Evolutionary conservation across 257 asterid genomes (phyloP), one percentile per base, ranked within the genome.

Genomic region (Plectranthus barbatus): DNA sequence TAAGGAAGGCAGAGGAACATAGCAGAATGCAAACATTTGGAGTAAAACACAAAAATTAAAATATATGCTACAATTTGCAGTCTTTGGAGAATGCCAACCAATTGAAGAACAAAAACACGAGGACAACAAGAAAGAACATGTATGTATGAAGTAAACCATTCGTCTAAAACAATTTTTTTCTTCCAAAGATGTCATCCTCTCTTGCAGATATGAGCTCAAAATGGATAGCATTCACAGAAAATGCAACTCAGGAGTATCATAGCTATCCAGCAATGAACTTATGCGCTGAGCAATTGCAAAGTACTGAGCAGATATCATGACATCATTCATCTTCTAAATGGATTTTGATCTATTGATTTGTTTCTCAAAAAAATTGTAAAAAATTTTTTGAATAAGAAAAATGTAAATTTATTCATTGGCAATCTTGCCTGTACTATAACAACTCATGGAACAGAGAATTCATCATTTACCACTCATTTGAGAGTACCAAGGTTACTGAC

Each of bases 41-140:
- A 7, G 12, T 36, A 36, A 36, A 1, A 9, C 51, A 47, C 9
- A 4, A 15, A 24, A 15, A 36, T 39, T 26, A 5, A 5, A 26
- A 26, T 48, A 48, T 1, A 41, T 9, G 12, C 17, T 14, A 3
- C 41, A 34, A 26, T 37, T 19, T 29, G 6, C 13, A 44, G 39
- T 48, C 55, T 53, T 33, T 52, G n/a, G 53, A 52, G 71, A 64
- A 48, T 7, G n/a, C 26, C 45, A 45, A 56, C 36, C 71, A 47
- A 53, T 12, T 11, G 31, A 41, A 36, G 5, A 46, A 39, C 19
- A 33, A 14, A 15, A 24, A 33, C 46, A 37, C 7, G 29, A 29
- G 57, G 44, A 45, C 26, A 23, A 24, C 24, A 0, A 15, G 12
- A 19, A 60, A 6, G 24, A 65, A 49, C 53, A 72, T 54, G 37